Percentiles rank a stretch among this genome's conserved stretches.
Conservation (phyloP, 176 grass and related monocot genomes). For the Leersia perrieri region DNA sequence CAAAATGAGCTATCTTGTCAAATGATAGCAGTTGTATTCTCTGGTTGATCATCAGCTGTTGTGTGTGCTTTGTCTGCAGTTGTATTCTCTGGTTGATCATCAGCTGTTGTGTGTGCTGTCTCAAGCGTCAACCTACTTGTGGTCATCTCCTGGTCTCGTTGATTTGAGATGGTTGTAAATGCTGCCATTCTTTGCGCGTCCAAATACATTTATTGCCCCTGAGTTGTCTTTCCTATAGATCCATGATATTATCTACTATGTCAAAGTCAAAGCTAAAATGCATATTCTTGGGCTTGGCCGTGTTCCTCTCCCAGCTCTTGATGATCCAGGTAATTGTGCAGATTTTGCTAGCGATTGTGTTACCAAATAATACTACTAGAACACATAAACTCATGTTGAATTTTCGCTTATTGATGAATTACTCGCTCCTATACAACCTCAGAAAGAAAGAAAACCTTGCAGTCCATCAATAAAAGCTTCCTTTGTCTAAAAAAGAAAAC, state of each 20-base stretch:
- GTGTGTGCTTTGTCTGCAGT: slow-evolving; percentile 1
- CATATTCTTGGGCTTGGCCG: not conserved
- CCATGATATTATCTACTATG: not conserved
- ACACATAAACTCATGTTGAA: not conserved
- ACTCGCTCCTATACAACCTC: not conserved
- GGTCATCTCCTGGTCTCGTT: not conserved
- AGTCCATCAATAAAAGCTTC: too few species aligned
- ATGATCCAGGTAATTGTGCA: not conserved
- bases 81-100: not conserved
- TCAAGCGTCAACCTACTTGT: not conserved
- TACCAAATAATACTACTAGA: not conserved
- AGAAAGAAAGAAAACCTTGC: not conserved
- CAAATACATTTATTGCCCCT: not conserved
- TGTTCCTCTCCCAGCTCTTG: not conserved
- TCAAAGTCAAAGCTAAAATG: not conserved
- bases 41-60: not conserved
- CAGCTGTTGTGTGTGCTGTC: not conserved
- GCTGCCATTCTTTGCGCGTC: not conserved
- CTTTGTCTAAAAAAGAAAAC: not conserved
- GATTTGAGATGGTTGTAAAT: not conserved
- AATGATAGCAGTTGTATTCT: slow-evolving; percentile 24
- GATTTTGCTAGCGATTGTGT: not conserved
- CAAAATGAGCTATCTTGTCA: slow-evolving; percentile 1
- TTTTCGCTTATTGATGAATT: not conserved
- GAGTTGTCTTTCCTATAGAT: not conserved